Conservation (phyloP, 306 rosid genomes). For the Lathyrus sativus region DNA sequence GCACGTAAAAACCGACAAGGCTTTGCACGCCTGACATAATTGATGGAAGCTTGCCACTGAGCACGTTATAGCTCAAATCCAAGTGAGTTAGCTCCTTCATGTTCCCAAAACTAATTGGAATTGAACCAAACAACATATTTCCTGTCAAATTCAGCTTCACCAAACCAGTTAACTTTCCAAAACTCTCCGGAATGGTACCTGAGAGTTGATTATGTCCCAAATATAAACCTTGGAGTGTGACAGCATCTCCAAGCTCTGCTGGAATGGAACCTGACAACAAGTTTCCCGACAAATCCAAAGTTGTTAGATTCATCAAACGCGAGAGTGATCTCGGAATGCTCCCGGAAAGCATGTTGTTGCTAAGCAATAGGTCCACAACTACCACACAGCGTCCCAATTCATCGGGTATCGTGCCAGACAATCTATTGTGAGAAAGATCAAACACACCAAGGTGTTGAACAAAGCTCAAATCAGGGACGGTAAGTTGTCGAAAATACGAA, state of each 20-base stretch:
- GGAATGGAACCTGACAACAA: conserved; percentile 82
- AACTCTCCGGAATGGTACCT: conserved; percentile 65
- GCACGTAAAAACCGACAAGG: conserved; percentile 80
- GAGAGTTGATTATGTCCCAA: conserved; percentile 71
- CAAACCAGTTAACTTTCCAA: conserved; percentile 64
- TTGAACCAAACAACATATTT: conserved; percentile 65
- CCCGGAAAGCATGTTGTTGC: conserved; percentile 79
- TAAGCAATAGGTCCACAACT: conserved; percentile 70
- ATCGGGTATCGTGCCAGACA: conserved; percentile 87
- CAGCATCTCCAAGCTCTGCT: conserved; percentile 61
- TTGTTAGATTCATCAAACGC: conserved; percentile 66
- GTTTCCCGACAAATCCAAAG: conserved; percentile 90
- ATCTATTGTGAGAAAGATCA: conserved; percentile 79
- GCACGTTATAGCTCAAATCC: conserved; percentile 68
- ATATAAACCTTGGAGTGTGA: conserved; percentile 84
- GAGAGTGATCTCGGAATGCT: conserved; percentile 69
- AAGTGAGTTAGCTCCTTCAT: conserved; percentile 77
- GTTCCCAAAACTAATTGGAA: conserved; percentile 65
- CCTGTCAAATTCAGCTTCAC: conserved; percentile 93
- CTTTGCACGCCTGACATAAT: conserved; percentile 68
- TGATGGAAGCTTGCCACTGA: conserved; percentile 74
- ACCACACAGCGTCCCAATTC: conserved; percentile 68
- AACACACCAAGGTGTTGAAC: conserved; percentile 89
- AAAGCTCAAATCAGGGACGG: conserved; percentile 82
- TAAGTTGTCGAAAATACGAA: conserved; percentile 65